Percentiles rank a stretch among this genome's conserved stretches.
Conservation (phyloP, 306 rosid genomes). For the Crotalaria pallida region DNA sequence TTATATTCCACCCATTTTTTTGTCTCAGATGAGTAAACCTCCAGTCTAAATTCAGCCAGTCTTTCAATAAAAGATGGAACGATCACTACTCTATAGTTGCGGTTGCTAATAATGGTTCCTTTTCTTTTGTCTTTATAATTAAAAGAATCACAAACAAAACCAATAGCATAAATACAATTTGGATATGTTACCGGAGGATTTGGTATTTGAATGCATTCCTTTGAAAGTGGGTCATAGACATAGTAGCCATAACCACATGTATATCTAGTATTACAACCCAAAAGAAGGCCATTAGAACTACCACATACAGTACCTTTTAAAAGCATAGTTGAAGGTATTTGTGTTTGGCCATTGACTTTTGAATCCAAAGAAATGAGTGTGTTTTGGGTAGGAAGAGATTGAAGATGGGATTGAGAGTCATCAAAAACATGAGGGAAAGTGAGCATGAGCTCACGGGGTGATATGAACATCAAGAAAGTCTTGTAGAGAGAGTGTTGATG, state of each 20-base stretch:
- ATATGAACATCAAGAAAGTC: neutral
- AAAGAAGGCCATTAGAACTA: slow-evolving; percentile 1
- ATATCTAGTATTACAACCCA: slow-evolving; percentile 15
- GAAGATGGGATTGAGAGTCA: neutral
- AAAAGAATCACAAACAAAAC: neutral
- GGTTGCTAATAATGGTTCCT: neutral
- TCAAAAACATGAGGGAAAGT: neutral
- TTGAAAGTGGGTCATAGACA: neutral
- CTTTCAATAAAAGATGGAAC: neutral
- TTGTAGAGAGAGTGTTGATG: neutral
- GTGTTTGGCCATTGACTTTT: neutral
- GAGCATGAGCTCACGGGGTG: slow-evolving; percentile 8
- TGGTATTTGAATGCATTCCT: neutral
- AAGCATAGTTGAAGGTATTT: neutral
- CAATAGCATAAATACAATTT: neutral
- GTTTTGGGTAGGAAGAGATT: neutral
- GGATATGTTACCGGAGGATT: neutral
- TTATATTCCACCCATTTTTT: neutral
- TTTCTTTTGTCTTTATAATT: neutral
- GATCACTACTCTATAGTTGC: neutral
- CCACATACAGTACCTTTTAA: slow-evolving; percentile 11
- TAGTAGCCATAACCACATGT: slow-evolving; percentile 10
- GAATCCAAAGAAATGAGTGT: neutral
- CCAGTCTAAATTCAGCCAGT: neutral
- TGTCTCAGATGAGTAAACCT: neutral